Evolutionary conservation across 139 green algal genomes (phyloP).

Genomic region (Haematococcus lacustris): DNA sequence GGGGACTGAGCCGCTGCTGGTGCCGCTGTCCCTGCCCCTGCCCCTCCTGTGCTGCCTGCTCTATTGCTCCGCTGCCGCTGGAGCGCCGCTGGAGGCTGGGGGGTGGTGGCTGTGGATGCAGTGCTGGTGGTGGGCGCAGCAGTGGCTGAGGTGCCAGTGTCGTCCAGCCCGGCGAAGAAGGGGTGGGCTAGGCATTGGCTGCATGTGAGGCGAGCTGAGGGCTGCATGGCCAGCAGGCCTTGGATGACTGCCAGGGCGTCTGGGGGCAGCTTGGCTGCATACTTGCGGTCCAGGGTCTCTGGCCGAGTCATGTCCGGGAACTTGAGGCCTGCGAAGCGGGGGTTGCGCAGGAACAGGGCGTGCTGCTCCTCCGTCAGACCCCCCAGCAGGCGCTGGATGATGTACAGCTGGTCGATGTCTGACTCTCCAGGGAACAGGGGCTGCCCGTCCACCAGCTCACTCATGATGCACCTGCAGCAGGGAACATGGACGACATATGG

Average conservation of each 20-base stretch:
- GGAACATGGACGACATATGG: too few relatives aligned
- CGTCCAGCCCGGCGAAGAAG: background rate
- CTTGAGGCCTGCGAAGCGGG: constrained; percentile 63
- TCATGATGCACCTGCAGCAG: constrained; percentile 78
- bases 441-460: constrained; percentile 76
- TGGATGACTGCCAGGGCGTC: constrained; percentile 57
- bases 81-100: too few relatives aligned
- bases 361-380: constrained; percentile 47
- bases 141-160: background rate
- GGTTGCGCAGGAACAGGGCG: constrained; percentile 57
- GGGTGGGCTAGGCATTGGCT: constrained; percentile 18
- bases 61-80: constrained; percentile 1
- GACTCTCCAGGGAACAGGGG: constrained; percentile 83
- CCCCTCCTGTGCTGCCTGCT: constrained; percentile 2
- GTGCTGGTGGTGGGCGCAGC: background rate
- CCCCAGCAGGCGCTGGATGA: constrained; percentile 62
- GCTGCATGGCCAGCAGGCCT: constrained; percentile 46
- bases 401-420: constrained; percentile 90
- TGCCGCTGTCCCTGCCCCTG: background rate
- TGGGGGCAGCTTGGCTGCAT: constrained; percentile 28
- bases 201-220: constrained; percentile 33
- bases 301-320: constrained; percentile 64
- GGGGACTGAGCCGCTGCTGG: constrained; percentile 1
- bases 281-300: constrained; percentile 49
- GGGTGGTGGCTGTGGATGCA: constrained; percentile 2